These are phyloP conservation scores for Xylaria sp. DNA, from an alignment of 2,329 filamentous ascomycete genomes.

Conservation along the genomic window DNA sequence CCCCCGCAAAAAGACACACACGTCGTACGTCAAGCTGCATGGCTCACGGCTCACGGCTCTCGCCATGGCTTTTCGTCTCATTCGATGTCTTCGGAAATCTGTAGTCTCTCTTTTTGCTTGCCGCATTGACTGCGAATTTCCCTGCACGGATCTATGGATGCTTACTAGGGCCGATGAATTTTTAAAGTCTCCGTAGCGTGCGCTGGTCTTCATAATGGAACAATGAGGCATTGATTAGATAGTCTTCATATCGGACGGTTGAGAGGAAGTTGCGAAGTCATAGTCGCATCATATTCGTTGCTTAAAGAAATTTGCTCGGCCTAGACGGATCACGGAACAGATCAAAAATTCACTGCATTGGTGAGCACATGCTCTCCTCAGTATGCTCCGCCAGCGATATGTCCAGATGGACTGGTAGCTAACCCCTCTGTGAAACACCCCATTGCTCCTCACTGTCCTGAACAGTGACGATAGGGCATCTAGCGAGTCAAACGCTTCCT, in stretches of 20 bases:
- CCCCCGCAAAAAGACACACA: slow-evolving; percentile 30
- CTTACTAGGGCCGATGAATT: not conserved
- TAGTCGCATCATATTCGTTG: slow-evolving; percentile 27
- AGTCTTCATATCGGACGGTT: slow-evolving; percentile 9
- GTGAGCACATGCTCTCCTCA: slow-evolving; percentile 23
- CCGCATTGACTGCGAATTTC: slow-evolving; percentile 5
- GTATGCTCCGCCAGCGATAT: slow-evolving; percentile 16
- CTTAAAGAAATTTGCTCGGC: not conserved
- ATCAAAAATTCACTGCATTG: not conserved
- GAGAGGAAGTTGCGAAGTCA: slow-evolving; percentile 20
- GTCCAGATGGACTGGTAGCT: slow-evolving; percentile 12
- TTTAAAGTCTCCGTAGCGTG: slow-evolving; percentile 4
- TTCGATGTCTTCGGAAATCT: slow-evolving; percentile 2
- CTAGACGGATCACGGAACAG: slow-evolving; percentile 7
- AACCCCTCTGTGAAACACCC: slow-evolving; percentile 22
- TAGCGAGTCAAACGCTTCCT: not conserved
- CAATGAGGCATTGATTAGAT: not conserved
- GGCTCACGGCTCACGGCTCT: slow-evolving; percentile 15
- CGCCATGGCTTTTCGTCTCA: slow-evolving; percentile 17
- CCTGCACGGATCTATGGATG: not conserved
- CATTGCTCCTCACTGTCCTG: not conserved
- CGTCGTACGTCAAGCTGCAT: slow-evolving; percentile 37
- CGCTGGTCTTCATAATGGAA: slow-evolving; percentile 1
- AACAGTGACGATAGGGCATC: not conserved
- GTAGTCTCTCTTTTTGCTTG: slow-evolving; percentile 7